Evolutionary conservation across 306 rosid species (phyloP).

Genomic region (Boehmeria nivea): DNA sequence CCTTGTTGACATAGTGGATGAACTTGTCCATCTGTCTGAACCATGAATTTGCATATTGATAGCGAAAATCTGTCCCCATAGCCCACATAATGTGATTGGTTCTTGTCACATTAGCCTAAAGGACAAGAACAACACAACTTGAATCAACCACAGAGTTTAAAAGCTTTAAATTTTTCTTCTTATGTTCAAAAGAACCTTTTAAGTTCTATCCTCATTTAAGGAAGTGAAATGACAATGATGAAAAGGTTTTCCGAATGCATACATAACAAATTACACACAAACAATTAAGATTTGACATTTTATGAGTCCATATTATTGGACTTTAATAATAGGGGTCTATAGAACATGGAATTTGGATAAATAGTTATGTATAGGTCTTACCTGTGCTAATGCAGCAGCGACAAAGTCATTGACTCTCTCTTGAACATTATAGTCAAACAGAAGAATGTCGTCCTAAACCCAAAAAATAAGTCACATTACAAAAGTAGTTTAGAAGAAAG

Average conservation of each 20-base stretch:
- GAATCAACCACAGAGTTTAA: slow-evolving; percentile 3
- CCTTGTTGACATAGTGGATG: slow-evolving; percentile 88
- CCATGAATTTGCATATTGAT: slow-evolving; percentile 91
- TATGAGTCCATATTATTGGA: neutral
- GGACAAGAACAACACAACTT: neutral
- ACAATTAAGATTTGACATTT: neutral
- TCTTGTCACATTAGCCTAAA: slow-evolving; percentile 74
- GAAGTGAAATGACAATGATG: neutral
- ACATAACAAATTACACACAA: neutral
- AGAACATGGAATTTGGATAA: neutral
- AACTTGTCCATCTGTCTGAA: slow-evolving; percentile 98
- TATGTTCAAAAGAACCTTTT: neutral
- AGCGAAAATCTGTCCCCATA: slow-evolving; percentile 95
- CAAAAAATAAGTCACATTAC: slow-evolving; percentile 5
- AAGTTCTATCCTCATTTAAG: neutral
- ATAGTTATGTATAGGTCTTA: slow-evolving; percentile 11
- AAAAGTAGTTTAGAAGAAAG: neutral
- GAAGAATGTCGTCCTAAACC: slow-evolving; percentile 56
- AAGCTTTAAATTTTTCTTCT: neutral
- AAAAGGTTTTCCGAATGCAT: neutral
- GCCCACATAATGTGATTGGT: slow-evolving; percentile 91
- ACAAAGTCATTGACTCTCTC: slow-evolving; percentile 70
- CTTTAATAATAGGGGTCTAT: too few species aligned
- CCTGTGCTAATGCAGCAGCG: slow-evolving; percentile 80
- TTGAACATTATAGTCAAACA: slow-evolving; percentile 83